Evolutionary conservation across 1,284 basidiomycete genomes (phyloP), one percentile per base, ranked within the genome.

Genomic region (Rhodotorula sp.): DNA sequence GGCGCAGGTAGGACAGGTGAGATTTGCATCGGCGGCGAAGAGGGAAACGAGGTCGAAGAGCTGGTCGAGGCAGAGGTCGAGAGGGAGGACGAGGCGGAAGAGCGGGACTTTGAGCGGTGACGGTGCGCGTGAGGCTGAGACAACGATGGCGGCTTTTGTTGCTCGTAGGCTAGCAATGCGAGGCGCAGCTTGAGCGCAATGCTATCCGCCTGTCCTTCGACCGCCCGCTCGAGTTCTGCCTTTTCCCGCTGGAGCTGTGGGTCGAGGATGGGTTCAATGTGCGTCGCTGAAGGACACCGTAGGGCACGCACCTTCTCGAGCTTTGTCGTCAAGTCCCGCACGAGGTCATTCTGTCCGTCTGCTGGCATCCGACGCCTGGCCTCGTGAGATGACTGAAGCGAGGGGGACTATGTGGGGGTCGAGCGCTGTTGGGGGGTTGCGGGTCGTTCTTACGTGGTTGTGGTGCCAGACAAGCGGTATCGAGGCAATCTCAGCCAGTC

Each of bases 241-340:
- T 73, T 73, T 57, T 73, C 71, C 24, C 48, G 30, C 24, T 68
- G 66, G 0, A 73, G 59, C 71, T 73, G 63, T 11, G 15, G 22
- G 27, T 24, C 32, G 27, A 19, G 15, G 20, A 9, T 55, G 63
- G 24, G 49, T 11, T 32, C 9, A 20, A 15, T 27, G 30, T 59
- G 34, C n/a, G 39, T 36, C 15, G 56, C n/a, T n/a, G 27, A 46
- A 13, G 15, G 22, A 7, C 17, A 32, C 19, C 32, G 24, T 11
- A 3, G 22, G 9, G 30, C 11, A 24, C 59, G 13, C 48, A 63
- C 62, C 47, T 46, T 46, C 6, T 46, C 39, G n/a, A 63, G 62
- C 7, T 47, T 34, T 6, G 11, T 20, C 17, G 62, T 63, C 46
- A 63, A 54, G 11, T 63, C 53, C 2, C 24, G 2, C 19, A 63